Evolutionary conservation across 2,329 filamentous ascomycete species (phyloP).

Genomic region (Trichoderma koningiopsis): DNA sequence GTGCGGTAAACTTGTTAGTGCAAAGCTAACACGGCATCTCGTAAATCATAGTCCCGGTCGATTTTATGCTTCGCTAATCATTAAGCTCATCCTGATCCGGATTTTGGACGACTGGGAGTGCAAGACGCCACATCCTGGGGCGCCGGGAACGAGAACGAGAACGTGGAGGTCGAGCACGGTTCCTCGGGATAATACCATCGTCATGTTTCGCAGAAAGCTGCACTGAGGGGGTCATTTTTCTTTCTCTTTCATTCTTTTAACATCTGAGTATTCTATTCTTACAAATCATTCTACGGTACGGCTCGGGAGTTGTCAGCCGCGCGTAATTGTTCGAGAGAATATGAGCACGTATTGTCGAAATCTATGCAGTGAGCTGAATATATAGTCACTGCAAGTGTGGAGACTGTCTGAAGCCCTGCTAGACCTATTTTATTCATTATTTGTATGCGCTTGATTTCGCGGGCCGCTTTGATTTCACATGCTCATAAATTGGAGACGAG

Average conservation of each 20-base stretch:
- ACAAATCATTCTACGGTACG: too few relatives aligned
- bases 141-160: neutral
- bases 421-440: too few relatives aligned
- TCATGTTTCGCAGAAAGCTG: conserved; percentile 4
- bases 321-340: neutral
- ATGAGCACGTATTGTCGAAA: neutral
- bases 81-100: conserved; percentile 1
- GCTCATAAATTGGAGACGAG: too few relatives aligned
- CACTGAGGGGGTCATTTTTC: accelerated
- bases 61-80: conserved; percentile 11
- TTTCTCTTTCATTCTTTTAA: neutral
- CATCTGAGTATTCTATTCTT: neutral
- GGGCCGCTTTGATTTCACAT: too few relatives aligned
- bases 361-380: neutral
- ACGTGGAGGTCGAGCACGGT: conserved; percentile 10
- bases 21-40: neutral
- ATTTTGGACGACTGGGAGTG: conserved; percentile 2
- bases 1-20: neutral
- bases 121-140: neutral
- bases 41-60: neutral
- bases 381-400: neutral
- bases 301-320: neutral
- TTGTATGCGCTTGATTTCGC: too few relatives aligned
- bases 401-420: too few relatives aligned
- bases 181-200: neutral